These are phyloP conservation scores for Sanguinoderma infundibulare DNA, from an alignment of 1,284 basidiomycete genomes.

Conservation along the genomic window DNA sequence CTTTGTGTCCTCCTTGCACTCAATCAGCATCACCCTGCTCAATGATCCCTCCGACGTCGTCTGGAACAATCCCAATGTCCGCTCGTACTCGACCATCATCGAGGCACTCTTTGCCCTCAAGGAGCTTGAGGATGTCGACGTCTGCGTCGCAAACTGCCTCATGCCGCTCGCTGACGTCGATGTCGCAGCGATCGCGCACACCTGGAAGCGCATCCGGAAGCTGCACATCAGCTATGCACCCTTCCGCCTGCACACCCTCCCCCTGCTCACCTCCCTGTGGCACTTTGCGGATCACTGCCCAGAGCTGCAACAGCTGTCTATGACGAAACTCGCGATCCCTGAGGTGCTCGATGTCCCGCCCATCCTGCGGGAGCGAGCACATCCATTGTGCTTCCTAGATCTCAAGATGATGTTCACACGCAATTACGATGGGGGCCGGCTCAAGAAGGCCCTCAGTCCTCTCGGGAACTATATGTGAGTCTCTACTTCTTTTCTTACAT, in stretches of 20 bases:
- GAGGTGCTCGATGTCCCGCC: slow-evolving; percentile 1
- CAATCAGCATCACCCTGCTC: slow-evolving; percentile 3
- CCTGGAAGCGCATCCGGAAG: slow-evolving; percentile 9
- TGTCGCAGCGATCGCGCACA: slow-evolving; percentile 14
- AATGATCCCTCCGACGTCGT: not conserved
- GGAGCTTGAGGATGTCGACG: slow-evolving; percentile 11
- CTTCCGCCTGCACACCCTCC: not conserved
- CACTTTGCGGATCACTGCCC: slow-evolving; percentile 19
- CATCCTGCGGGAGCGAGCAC: not conserved
- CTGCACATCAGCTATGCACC: slow-evolving; percentile 13
- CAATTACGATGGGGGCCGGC: not conserved
- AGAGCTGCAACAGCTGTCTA: slow-evolving; percentile 5
- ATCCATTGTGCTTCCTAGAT: slow-evolving; percentile 11
- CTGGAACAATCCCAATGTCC: not conserved
- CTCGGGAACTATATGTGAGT: no score
- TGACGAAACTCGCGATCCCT: slow-evolving; percentile 15
- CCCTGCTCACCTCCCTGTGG: slow-evolving; percentile 11
- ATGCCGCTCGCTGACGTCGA: slow-evolving; percentile 8
- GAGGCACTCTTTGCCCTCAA: slow-evolving; percentile 8
- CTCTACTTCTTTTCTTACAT: no score
- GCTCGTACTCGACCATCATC: slow-evolving; percentile 1
- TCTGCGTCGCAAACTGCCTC: slow-evolving; percentile 1
- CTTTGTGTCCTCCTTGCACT: slow-evolving; percentile 10
- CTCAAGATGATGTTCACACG: slow-evolving; percentile 11
- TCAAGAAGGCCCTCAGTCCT: not conserved